Conservation (phyloP, 2,329 filamentous ascomycete species). For the Nectriaceae sp. region DNA sequence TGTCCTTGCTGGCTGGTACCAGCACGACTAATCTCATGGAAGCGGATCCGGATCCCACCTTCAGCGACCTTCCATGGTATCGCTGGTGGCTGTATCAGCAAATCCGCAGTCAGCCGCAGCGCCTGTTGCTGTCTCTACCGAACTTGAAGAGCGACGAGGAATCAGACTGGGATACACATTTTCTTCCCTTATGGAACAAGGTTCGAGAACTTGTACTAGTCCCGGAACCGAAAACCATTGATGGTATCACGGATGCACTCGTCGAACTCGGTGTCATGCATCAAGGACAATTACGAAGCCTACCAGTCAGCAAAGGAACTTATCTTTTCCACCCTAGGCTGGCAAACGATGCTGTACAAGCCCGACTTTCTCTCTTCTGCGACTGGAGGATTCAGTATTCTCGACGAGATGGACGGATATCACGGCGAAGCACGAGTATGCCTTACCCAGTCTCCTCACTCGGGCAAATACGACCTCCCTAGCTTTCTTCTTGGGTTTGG, state of each 20-base stretch:
- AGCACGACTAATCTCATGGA: neutral
- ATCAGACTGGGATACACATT: neutral
- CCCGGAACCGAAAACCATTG: neutral
- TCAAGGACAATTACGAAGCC: neutral
- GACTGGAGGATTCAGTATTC: conserved; percentile 1
- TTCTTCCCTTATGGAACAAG: neutral
- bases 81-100: neutral
- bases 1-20: no score
- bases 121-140: neutral
- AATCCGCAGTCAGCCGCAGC: neutral
- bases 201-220: neutral
- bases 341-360: conserved; percentile 3
- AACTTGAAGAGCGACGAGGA: neutral
- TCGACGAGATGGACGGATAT: conserved; percentile 1
- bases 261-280: neutral
- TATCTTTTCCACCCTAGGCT: conserved; percentile 1
- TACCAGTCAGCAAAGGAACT: neutral
- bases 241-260: neutral
- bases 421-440: neutral
- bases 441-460: neutral
- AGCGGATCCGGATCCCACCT: neutral
- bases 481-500: neutral
- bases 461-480: neutral
- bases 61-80: neutral
- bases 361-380: neutral